Evolutionary conservation across 1,284 basidiomycete species (phyloP), one percentile per base, ranked within the genome.

Genomic region (Leccinum pachyderme): DNA sequence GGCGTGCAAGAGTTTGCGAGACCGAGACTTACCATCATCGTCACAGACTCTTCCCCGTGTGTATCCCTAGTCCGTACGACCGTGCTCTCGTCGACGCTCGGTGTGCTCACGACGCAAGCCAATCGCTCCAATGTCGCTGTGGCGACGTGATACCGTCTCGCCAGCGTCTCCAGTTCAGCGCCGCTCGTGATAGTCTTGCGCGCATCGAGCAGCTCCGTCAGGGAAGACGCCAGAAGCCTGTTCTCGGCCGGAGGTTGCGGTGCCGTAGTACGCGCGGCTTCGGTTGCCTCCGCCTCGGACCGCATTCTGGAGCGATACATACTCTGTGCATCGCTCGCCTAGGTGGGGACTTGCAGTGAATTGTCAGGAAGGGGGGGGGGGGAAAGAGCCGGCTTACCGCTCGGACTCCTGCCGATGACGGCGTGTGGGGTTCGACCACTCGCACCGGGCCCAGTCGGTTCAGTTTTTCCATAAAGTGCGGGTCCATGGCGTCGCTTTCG

Each of bases 381-480:
- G 12, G 18, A 41, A 41, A 25, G 44, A 7, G 47, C 31, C 9
- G 22, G 70, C 83, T 69, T 68, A 89, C 89, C 12, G 80, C 70
- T 58, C 73, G 77, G 49, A 85, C 63, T 13, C 39, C 1, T 13
- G 22, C n/a, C 39, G 12, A 41, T 5, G 78, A 72, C 56, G 78
- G 72, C 81, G 82, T 82, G 63, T 81, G 80, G 66, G 82, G 87
- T 69, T 84, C 39, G 7, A 41, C 84, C 22, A 94, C 88, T 22
- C 73, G 75, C 7, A 93, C 91, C 27, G 81, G 86, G 1, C 91
- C 91, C 4, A 94, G 73, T 44, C 73, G 78, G 59, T 67, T 83
- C 49, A 95, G 72, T 63, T 91, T 93, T 31, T 82, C 76, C 64
- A 90, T 69, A 56, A 93, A 84, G 51, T 93, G 83, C 1, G 90